phyloP scores from a whole-genome alignment of 192 early-diverging fungal species.

The Thamnidium elegans region DNA sequence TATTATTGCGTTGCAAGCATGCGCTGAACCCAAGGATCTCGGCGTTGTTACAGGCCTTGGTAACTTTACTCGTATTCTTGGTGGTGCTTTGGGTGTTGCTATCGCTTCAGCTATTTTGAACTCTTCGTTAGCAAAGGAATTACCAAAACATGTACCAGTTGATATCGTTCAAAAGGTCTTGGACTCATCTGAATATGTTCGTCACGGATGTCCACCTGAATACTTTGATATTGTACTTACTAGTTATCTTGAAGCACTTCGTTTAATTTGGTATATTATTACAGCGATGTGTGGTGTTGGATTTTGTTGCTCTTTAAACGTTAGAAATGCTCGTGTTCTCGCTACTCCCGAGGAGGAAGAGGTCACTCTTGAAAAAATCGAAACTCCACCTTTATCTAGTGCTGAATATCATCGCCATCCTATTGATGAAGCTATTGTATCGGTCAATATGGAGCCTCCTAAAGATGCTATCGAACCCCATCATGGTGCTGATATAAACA shows the following conservation, averaged over 20 bases:
- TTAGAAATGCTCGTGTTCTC: too few species aligned
- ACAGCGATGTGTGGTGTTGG: slow-evolving; percentile 19
- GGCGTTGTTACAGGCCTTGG: slow-evolving; percentile 35
- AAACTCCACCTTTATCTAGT: too few species aligned
- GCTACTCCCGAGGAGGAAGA: too few species aligned
- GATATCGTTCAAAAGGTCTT: slow-evolving; percentile 14
- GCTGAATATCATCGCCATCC: too few species aligned
- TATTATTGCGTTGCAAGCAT: slow-evolving; percentile 35
- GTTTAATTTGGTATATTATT: slow-evolving; percentile 30
- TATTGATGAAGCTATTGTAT: too few species aligned
- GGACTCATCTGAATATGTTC: slow-evolving; percentile 22
- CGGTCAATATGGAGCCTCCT: too few species aligned
- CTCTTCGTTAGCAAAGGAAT: slow-evolving; percentile 17
- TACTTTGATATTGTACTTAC: slow-evolving; percentile 14
- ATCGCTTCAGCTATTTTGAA: slow-evolving; percentile 33
- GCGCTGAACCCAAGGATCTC: slow-evolving; percentile 31
- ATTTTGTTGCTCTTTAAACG: neutral
- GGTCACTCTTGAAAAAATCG: too few species aligned
- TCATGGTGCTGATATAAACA: too few species aligned
- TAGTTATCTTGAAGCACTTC: slow-evolving; percentile 23
- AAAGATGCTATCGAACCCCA: too few species aligned
- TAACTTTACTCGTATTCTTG: slow-evolving; percentile 35
- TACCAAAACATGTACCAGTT: slow-evolving; percentile 15
- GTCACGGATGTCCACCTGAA: slow-evolving; percentile 22
- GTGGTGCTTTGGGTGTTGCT: slow-evolving; percentile 37